Evolutionary conservation across 148 eudicot species (phyloP).

Genomic region (Nyssa sinensis): DNA sequence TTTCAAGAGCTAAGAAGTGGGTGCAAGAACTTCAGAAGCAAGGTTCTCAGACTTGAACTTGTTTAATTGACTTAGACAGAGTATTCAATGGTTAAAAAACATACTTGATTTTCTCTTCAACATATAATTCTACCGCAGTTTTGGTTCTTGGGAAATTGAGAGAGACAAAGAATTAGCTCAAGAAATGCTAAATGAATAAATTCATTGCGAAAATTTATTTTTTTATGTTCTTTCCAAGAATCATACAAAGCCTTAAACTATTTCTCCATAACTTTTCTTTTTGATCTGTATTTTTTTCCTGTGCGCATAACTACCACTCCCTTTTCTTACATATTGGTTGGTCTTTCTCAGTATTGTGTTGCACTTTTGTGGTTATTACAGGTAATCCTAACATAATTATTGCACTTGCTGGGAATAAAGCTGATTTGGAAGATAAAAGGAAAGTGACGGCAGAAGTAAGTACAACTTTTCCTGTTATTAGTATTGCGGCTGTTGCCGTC

Average conservation of each 20-base stretch:
- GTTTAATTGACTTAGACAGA: neutral
- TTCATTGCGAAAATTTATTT: neutral
- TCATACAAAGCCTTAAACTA: neutral
- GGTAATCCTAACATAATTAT: constrained; percentile 96
- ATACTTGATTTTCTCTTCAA: too few species aligned
- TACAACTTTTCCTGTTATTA: neutral
- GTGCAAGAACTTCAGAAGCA: constrained; percentile 98
- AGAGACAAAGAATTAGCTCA: neutral
- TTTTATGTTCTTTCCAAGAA: too few species aligned
- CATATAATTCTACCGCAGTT: too few species aligned
- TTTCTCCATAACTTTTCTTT: neutral
- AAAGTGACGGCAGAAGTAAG: constrained; percentile 82
- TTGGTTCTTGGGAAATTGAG: neutral
- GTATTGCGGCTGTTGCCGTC: too few species aligned
- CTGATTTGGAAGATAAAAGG: constrained; percentile 84
- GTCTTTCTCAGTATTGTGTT: neutral
- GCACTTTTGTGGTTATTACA: constrained; percentile 26
- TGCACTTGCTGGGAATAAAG: constrained; percentile 97
- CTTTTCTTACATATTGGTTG: neutral
- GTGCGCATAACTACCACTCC: neutral
- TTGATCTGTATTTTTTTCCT: neutral
- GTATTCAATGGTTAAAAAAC: too few species aligned
- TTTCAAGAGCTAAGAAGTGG: constrained; percentile 91
- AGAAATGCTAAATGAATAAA: neutral
- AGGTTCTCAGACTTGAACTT: constrained; percentile 40